Evolutionary conservation across 1,284 basidiomycete species (phyloP).

Genomic region (Bjerkandera adusta): DNA sequence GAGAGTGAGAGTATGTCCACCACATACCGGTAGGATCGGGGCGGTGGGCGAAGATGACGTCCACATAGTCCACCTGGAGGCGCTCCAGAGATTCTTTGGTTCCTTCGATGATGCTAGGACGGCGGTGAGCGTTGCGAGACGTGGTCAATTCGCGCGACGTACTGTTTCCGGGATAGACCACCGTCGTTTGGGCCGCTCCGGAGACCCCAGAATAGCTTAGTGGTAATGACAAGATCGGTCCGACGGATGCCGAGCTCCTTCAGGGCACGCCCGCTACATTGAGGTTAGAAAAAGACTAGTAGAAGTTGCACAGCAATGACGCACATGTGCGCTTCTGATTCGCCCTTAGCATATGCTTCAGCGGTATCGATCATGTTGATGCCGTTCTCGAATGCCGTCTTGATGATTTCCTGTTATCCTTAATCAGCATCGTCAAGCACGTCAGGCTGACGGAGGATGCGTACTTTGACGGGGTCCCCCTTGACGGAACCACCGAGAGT

Average conservation of each 20-base stretch:
- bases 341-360: conserved; percentile 66
- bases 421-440: neutral
- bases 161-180: conserved; percentile 75
- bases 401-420: conserved; percentile 53
- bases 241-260: conserved; percentile 72
- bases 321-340: conserved; percentile 69
- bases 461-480: conserved; percentile 64
- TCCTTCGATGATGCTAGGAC: conserved; percentile 71
- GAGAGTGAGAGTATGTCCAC: neutral
- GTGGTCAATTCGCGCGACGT: conserved; percentile 28
- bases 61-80: conserved; percentile 75
- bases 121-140: neutral
- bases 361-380: conserved; percentile 73
- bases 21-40: conserved; percentile 46
- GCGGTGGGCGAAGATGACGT: conserved; percentile 67
- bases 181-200: conserved; percentile 56
- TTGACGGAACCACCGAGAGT: conserved; percentile 65
- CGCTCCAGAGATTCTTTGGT: conserved; percentile 68
- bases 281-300: neutral
- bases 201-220: conserved; percentile 63
- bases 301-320: conserved; percentile 18
- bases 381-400: conserved; percentile 62
- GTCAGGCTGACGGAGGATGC: conserved; percentile 2
- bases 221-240: conserved; percentile 71
- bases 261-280: conserved; percentile 72